Conservation (phyloP, 163 green algal species). For the Coccomyxa subellipsoidea region DNA sequence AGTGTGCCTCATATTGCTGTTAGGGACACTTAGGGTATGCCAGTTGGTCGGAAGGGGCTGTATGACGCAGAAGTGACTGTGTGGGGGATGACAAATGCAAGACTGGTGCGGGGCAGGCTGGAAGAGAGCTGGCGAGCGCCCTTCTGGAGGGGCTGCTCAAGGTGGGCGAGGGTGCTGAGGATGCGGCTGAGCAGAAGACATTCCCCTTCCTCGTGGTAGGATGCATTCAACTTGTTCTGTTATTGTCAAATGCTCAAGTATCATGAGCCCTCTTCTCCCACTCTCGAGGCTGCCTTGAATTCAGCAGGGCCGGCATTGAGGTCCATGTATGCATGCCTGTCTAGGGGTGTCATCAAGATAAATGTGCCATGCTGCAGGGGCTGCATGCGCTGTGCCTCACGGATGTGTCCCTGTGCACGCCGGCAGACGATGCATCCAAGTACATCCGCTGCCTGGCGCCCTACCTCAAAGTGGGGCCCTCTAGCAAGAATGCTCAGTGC, state of each 20-base stretch:
- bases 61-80: no score
- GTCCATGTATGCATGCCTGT: neutral
- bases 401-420: slow-evolving; percentile 54
- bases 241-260: no score
- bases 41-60: no score
- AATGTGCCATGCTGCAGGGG: slow-evolving; percentile 36
- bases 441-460: slow-evolving; percentile 65
- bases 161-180: slow-evolving; percentile 17
- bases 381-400: slow-evolving; percentile 67
- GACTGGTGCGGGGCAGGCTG: neutral
- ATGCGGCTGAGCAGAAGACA: slow-evolving; percentile 4
- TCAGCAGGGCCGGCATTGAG: no score
- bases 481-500: neutral
- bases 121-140: slow-evolving; percentile 26
- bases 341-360: neutral
- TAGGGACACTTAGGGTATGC: no score
- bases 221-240: no score
- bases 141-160: slow-evolving; percentile 36
- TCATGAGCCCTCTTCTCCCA: no score
- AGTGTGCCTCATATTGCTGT: no score
- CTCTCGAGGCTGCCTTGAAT: no score
- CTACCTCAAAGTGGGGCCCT: slow-evolving; percentile 55
- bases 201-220: slow-evolving; percentile 26
- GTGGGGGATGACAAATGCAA: neutral
- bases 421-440: slow-evolving; percentile 42